A percentile compares a stretch with the other conserved stretches of the same genome.
Evolutionary conservation across 2,329 filamentous ascomycete genomes (phyloP).

Genomic region (Apiospora pterosperma): DNA sequence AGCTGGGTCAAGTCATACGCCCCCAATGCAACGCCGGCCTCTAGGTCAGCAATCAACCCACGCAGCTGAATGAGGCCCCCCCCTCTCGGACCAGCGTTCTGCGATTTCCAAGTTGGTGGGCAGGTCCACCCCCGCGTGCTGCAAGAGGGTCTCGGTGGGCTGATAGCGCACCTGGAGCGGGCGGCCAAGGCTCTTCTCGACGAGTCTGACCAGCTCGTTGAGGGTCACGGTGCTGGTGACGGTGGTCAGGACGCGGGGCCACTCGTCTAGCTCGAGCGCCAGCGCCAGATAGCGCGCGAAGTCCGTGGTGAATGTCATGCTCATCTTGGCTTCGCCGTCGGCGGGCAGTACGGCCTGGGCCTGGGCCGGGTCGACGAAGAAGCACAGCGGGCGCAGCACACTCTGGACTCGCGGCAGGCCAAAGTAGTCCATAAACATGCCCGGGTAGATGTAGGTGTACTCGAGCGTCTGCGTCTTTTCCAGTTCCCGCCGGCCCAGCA

Average conservation of each 20-base stretch:
- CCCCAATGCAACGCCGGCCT: slow-evolving; percentile 25
- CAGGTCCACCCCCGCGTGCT: slow-evolving; percentile 18
- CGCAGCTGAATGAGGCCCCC: slow-evolving; percentile 19
- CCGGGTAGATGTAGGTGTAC: slow-evolving; percentile 30
- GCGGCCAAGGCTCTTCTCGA: slow-evolving; percentile 15
- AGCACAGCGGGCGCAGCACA: slow-evolving; percentile 23
- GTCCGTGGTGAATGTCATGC: slow-evolving; percentile 28
- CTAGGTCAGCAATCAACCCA: slow-evolving; percentile 27
- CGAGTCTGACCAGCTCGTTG: slow-evolving; percentile 25
- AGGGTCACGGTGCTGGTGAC: slow-evolving; percentile 23
- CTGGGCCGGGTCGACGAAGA: slow-evolving; percentile 25
- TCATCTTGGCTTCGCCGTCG: slow-evolving; percentile 27
- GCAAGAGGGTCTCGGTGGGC: slow-evolving; percentile 18
- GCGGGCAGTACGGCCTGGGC: slow-evolving; percentile 25
- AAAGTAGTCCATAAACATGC: slow-evolving; percentile 36
- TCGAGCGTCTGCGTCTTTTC: slow-evolving; percentile 26
- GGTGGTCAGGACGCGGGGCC: slow-evolving; percentile 26
- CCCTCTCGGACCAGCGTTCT: slow-evolving; percentile 16
- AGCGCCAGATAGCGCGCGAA: slow-evolving; percentile 26
- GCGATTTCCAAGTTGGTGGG: slow-evolving; percentile 24
- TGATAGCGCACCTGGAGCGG: slow-evolving; percentile 25
- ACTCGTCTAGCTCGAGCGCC: slow-evolving; percentile 25
- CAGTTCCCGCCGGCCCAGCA: slow-evolving; percentile 22
- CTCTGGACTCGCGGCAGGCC: slow-evolving; percentile 23
- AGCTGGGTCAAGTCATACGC: slow-evolving; percentile 23